Conservation (phyloP, 2,329 filamentous ascomycete species). For the Clarireedia monteithiana region DNA sequence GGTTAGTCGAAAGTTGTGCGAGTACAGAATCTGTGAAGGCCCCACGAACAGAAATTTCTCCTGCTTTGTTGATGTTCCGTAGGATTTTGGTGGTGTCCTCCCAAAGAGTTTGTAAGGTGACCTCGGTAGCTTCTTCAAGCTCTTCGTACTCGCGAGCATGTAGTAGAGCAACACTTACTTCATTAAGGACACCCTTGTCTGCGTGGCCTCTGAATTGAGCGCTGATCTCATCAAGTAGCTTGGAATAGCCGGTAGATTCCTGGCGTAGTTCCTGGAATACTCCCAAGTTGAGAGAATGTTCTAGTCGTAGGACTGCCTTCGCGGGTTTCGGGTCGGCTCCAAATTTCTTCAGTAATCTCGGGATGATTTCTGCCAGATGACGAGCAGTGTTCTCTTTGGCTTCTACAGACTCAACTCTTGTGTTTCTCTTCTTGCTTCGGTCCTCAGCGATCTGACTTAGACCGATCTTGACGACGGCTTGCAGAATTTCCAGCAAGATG, state of each 20-base stretch:
- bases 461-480: slow-evolving; percentile 69
- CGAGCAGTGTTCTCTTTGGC: slow-evolving; percentile 72
- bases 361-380: slow-evolving; percentile 70
- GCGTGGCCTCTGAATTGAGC: slow-evolving; percentile 92
- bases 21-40: slow-evolving; percentile 59
- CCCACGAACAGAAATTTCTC: slow-evolving; percentile 63
- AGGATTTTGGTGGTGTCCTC: slow-evolving; percentile 73
- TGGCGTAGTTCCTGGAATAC: slow-evolving; percentile 85
- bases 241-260: slow-evolving; percentile 71
- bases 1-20: slow-evolving; percentile 62
- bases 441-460: slow-evolving; percentile 57
- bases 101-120: slow-evolving; percentile 76
- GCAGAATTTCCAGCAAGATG: slow-evolving; percentile 79
- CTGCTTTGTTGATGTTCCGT: slow-evolving; percentile 52
- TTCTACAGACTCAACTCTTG: slow-evolving; percentile 56
- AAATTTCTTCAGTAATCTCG: slow-evolving; percentile 83
- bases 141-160: slow-evolving; percentile 84
- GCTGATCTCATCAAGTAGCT: slow-evolving; percentile 82
- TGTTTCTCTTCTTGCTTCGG: slow-evolving; percentile 39
- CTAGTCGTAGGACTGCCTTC: slow-evolving; percentile 74
- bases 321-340: slow-evolving; percentile 84
- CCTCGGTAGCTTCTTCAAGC: slow-evolving; percentile 75
- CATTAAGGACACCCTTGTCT: slow-evolving; percentile 74
- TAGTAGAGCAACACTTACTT: slow-evolving; percentile 74
- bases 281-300: slow-evolving; percentile 79